Percentiles rank a stretch among this genome's conserved stretches.
These are phyloP conservation scores for Boletus mariae DNA, from an alignment of 1,284 basidiomycete genomes.

Conservation along the genomic window DNA sequence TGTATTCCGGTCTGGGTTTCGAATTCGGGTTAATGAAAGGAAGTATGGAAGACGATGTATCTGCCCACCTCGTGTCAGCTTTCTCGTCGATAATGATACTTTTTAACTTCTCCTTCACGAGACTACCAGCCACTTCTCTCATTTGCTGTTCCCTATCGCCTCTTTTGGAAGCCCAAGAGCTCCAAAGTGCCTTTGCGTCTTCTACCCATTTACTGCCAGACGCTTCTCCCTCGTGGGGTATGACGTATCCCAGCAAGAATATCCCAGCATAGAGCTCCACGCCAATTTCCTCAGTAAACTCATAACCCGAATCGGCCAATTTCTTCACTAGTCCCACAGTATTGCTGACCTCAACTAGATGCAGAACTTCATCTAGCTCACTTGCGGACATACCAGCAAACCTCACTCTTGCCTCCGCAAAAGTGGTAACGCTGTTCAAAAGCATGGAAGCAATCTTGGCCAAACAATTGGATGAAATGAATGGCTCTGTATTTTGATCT, in stretches of 20 bases:
- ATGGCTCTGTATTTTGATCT: conserved; percentile 11
- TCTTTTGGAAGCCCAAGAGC: conserved; percentile 31
- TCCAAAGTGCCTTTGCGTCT: conserved; percentile 38
- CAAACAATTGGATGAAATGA: conserved; percentile 22
- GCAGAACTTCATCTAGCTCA: conserved; percentile 1
- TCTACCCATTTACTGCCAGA: conserved; percentile 13
- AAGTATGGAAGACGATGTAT: conserved; percentile 16
- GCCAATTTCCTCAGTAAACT: conserved; percentile 19
- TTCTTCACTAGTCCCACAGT: conserved; percentile 13
- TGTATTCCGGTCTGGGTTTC: conserved; percentile 43
- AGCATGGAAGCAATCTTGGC: conserved; percentile 14
- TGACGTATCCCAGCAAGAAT: conserved; percentile 26
- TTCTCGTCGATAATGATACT: conserved; percentile 43
- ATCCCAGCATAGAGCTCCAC: conserved; percentile 22
- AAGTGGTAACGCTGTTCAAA: conserved; percentile 14
- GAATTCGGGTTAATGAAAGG: background rate
- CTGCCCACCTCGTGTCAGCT: conserved; percentile 37
- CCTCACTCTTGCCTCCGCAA: conserved; percentile 14
- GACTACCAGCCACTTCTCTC: conserved; percentile 24
- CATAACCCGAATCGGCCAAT: conserved; percentile 19
- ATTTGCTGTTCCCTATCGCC: conserved; percentile 12
- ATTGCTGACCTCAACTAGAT: conserved; percentile 1
- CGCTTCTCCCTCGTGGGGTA: conserved; percentile 11
- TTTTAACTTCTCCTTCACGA: conserved; percentile 42
- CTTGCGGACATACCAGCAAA: conserved; percentile 7